phyloP scores from a whole-genome alignment of 1,139 yeast genomes.

The Protomyces macrosporus region DNA sequence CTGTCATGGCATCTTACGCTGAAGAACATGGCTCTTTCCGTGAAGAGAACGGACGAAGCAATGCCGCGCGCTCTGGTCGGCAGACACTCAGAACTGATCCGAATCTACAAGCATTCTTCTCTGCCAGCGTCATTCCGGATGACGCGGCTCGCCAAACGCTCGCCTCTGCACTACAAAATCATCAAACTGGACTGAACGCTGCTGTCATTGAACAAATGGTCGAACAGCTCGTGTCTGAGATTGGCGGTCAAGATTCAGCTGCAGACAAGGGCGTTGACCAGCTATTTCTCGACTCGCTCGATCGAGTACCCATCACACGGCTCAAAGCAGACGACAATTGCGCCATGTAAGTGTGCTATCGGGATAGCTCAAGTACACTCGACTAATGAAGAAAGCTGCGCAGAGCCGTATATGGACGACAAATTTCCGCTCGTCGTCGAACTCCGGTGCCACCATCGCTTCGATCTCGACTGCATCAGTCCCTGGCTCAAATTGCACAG shows the following conservation, averaged over 20 bases:
- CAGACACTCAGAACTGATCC: slow-evolving; percentile 12
- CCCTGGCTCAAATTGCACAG: slow-evolving; percentile 79
- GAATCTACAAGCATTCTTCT: slow-evolving; percentile 5
- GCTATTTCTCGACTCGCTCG: slow-evolving; percentile 66
- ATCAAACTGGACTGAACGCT: background rate
- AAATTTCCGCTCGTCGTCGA: slow-evolving; percentile 72
- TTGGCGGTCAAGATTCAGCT: background rate
- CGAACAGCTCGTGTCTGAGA: slow-evolving; percentile 9
- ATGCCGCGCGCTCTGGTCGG: background rate
- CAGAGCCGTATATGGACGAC: slow-evolving; percentile 55
- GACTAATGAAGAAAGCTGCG: slow-evolving; percentile 44
- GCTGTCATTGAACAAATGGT: slow-evolving; percentile 12
- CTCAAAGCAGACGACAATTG: slow-evolving; percentile 60
- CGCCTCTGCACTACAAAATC: slow-evolving; percentile 13
- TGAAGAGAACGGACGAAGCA: background rate
- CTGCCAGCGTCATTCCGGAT: background rate
- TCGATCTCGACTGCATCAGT: slow-evolving; percentile 83
- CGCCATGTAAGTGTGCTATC: slow-evolving; percentile 47
- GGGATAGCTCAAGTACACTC: background rate
- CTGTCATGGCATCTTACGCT: slow-evolving; percentile 16
- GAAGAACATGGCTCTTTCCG: slow-evolving; percentile 20
- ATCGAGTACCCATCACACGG: slow-evolving; percentile 54
- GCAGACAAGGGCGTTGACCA: slow-evolving; percentile 55
- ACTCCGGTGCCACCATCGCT: slow-evolving; percentile 76
- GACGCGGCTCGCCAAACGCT: slow-evolving; percentile 1